Base-by-base conservation (phyloP, 306 rosid genomes). In the Medicago arabica region DNA sequence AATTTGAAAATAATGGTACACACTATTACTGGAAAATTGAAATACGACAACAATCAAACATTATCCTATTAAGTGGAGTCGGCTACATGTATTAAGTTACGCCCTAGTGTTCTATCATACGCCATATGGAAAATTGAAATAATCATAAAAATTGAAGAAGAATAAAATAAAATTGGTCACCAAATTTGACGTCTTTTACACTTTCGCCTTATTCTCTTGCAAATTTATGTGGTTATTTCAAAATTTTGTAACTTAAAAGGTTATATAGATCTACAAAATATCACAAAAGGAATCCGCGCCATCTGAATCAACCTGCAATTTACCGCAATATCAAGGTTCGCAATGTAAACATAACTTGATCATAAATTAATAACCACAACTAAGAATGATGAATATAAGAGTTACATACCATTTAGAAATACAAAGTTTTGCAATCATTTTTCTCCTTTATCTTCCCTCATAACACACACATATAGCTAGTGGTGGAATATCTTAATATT, bases 401-500 rank as follows among this genome's bases (percentile, higher is more conserved):
- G 31, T 50, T 50, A 31, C 67, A 53, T 68, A 75, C 78, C 70
- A 71, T 61, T 36, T 13, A 62, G 44, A 9, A 38, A 64, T 63
- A 36, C 68, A 36, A 34, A 34, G 13, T 62, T 6, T 36, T 16
- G n/a, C 1, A 14, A 64, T 39, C 47, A 38, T 38, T 38, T 46
- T 63, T 63, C 69, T 10, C 15, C 44, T 63, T 63, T 8, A 66
- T 66, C 54, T 8, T 66, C 34, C 17, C 38, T 41, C 53, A 3
- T 28, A 28, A 66, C 31, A 66, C 23, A 41, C 36, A 41, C 10
- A 40, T 2, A 38, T 59, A 23, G 4, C 7, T n/a, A 40, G 4
- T 18, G 9, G 16, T 66, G 49, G 65, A 78, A 72, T 55, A 54
- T 80, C 69, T 43, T 69, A 16, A 53, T 63, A 63, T 63, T 81